Percentiles rank a stretch among this genome's conserved stretches.
Evolutionary conservation across 177 flowering plant species (phyloP).

Genomic region (Telopea speciosissima): DNA sequence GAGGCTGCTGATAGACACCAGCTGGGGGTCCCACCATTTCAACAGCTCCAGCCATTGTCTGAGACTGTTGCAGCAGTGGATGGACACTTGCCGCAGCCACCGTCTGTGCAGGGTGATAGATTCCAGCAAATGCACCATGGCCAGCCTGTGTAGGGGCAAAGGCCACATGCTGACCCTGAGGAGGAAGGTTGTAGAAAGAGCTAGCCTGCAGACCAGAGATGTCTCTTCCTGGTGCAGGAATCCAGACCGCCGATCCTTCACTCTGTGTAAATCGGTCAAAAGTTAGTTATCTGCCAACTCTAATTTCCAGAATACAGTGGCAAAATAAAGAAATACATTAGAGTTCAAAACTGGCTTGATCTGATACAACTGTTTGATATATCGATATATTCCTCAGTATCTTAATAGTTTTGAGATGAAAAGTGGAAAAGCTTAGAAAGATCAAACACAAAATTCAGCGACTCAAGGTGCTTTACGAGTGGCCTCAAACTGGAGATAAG

Average conservation of each 20-base stretch:
- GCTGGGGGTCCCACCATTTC: conserved; percentile 54
- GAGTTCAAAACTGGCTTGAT: neutral
- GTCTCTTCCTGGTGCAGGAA: conserved; percentile 53
- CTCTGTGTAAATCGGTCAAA: conserved; percentile 33
- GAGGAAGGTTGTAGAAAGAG: conserved; percentile 62
- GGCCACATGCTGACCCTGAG: conserved; percentile 65
- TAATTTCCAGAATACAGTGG: neutral
- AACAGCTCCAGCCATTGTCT: conserved; percentile 46
- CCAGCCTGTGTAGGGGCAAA: conserved; percentile 62
- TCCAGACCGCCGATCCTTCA: conserved; percentile 74
- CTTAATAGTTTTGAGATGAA: no score
- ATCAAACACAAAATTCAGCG: no score
- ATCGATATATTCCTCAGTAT: no score
- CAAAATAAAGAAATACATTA: neutral
- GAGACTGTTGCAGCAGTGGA: conserved; percentile 66
- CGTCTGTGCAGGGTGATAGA: conserved; percentile 65
- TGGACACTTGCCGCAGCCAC: conserved; percentile 47
- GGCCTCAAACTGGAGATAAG: no score
- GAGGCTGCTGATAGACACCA: conserved; percentile 63
- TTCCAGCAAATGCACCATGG: conserved; percentile 56
- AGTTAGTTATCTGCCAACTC: neutral
- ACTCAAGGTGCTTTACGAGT: no score
- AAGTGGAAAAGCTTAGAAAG: no score
- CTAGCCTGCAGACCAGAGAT: conserved; percentile 50
- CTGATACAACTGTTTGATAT: no score